These are phyloP conservation scores for Malassezia yamatoensis DNA, from an alignment of 1,284 basidiomycete species.

Conservation along the genomic window DNA sequence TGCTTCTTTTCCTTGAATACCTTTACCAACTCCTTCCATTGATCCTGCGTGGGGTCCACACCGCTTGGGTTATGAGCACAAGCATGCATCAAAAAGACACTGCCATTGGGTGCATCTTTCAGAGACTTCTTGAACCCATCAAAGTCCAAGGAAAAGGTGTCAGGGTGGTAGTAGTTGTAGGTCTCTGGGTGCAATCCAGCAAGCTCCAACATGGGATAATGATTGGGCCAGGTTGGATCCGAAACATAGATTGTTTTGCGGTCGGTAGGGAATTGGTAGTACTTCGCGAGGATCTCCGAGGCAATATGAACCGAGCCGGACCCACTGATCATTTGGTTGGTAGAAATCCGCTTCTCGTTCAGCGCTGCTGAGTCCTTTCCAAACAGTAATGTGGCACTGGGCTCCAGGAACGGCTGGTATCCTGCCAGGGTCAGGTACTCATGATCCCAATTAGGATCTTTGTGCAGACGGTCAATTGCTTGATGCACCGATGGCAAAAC, in stretches of 20 bases:
- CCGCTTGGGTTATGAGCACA: slow-evolving; percentile 92
- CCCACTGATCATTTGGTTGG: slow-evolving; percentile 68
- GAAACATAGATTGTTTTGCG: slow-evolving; percentile 62
- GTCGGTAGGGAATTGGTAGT: slow-evolving; percentile 56
- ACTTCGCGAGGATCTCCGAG: slow-evolving; percentile 73
- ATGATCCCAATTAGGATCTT: slow-evolving; percentile 68
- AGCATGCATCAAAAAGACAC: slow-evolving; percentile 79
- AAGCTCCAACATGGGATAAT: slow-evolving; percentile 76
- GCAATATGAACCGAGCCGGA: slow-evolving; percentile 92
- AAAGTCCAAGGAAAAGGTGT: slow-evolving; percentile 79
- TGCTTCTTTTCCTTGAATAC: slow-evolving; percentile 66
- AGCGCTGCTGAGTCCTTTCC: slow-evolving; percentile 65
- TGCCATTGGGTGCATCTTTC: slow-evolving; percentile 57
- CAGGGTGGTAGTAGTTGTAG: slow-evolving; percentile 81
- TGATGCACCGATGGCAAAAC: slow-evolving; percentile 70
- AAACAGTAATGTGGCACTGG: slow-evolving; percentile 71
- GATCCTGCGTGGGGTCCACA: slow-evolving; percentile 77
- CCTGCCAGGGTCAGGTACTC: slow-evolving; percentile 90
- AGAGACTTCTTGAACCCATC: slow-evolving; percentile 60
- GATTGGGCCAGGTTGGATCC: slow-evolving; percentile 91
- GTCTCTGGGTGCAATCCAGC: slow-evolving; percentile 68
- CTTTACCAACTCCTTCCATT: slow-evolving; percentile 74
- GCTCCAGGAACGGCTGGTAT: slow-evolving; percentile 66
- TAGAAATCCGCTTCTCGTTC: slow-evolving; percentile 53
- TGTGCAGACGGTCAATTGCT: slow-evolving; percentile 65